Percentiles rank a stretch among this genome's conserved stretches.
Evolutionary conservation across 768 basidiomycete species (phyloP).

Genomic region (Trametes cubensis): DNA sequence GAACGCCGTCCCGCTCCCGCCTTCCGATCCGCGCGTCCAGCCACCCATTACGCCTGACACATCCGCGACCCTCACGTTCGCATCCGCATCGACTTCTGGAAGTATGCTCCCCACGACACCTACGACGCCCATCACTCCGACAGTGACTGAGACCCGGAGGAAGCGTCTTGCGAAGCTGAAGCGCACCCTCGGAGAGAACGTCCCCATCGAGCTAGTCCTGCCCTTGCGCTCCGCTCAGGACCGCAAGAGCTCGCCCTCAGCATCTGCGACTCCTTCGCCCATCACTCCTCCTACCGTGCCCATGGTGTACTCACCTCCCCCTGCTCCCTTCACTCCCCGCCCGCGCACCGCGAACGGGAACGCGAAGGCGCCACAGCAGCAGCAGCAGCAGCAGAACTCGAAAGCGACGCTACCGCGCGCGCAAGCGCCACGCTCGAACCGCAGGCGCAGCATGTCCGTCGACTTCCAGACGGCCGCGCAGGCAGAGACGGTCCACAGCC

Average conservation of each 20-base stretch:
- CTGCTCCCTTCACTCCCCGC: neutral
- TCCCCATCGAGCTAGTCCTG: slow-evolving; percentile 58
- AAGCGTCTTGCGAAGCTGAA: slow-evolving; percentile 60
- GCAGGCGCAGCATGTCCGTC: slow-evolving; percentile 25
- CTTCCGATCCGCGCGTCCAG: slow-evolving; percentile 34
- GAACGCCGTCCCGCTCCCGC: slow-evolving; percentile 33
- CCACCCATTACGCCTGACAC: slow-evolving; percentile 40
- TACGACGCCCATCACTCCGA: slow-evolving; percentile 31
- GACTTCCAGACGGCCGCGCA: slow-evolving; percentile 14
- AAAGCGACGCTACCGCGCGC: neutral
- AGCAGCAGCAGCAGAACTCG: neutral
- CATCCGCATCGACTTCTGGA: slow-evolving; percentile 9
- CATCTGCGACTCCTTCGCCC: neutral
- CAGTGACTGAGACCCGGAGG: slow-evolving; percentile 41
- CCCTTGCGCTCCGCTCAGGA: slow-evolving; percentile 20
- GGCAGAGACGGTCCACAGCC: neutral
- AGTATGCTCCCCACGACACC: slow-evolving; percentile 23
- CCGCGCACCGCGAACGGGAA: neutral
- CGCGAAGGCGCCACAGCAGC: too few relatives aligned
- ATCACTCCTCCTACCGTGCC: neutral
- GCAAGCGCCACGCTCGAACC: neutral
- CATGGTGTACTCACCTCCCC: neutral
- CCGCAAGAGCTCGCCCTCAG: neutral
- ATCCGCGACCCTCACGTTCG: slow-evolving; percentile 22
- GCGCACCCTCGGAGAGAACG: slow-evolving; percentile 59